Percentiles rank a stretch among this genome's conserved stretches.
Conservation (phyloP, 2,329 filamentous ascomycete species). For the Colletotrichum camelliae region DNA sequence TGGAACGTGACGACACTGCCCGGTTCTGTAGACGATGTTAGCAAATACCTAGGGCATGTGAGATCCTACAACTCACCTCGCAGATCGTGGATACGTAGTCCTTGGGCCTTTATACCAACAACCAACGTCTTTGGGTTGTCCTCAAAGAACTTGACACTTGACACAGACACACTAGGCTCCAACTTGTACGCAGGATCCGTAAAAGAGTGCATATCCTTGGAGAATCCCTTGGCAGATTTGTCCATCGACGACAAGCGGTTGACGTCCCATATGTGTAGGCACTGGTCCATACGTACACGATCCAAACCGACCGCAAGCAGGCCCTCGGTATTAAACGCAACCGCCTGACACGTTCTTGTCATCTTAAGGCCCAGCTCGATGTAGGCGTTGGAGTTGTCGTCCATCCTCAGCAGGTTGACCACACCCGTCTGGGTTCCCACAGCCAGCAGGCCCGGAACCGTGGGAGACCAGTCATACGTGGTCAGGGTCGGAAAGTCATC, state of each 20-base stretch:
- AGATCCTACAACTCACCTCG: slow-evolving; percentile 57
- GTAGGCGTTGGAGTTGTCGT: slow-evolving; percentile 71
- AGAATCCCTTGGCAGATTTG: slow-evolving; percentile 53
- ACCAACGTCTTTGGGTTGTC: slow-evolving; percentile 78
- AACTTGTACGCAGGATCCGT: slow-evolving; percentile 63
- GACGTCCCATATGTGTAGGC: slow-evolving; percentile 83
- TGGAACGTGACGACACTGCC: slow-evolving; percentile 62
- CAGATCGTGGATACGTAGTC: slow-evolving; percentile 78
- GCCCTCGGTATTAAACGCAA: slow-evolving; percentile 77
- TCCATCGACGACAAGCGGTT: slow-evolving; percentile 62
- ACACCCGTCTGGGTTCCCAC: slow-evolving; percentile 78
- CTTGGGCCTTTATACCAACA: slow-evolving; percentile 77
- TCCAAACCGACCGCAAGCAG: slow-evolving; percentile 81
- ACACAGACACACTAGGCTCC: slow-evolving; percentile 75
- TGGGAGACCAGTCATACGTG: slow-evolving; percentile 71
- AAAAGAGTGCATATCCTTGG: slow-evolving; percentile 51
- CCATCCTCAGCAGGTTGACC: slow-evolving; percentile 75
- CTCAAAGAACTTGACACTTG: slow-evolving; percentile 82
- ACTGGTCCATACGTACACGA: slow-evolving; percentile 80
- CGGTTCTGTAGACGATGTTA: slow-evolving; percentile 44
- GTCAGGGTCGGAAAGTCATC: slow-evolving; percentile 69
- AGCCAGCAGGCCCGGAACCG: slow-evolving; percentile 69
- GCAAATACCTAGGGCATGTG: slow-evolving; percentile 19
- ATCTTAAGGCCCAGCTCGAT: slow-evolving; percentile 75
- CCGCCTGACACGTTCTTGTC: slow-evolving; percentile 79